These are phyloP conservation scores for Nematodospora anomalae DNA, from an alignment of 1,139 yeast species.

Conservation along the genomic window DNA sequence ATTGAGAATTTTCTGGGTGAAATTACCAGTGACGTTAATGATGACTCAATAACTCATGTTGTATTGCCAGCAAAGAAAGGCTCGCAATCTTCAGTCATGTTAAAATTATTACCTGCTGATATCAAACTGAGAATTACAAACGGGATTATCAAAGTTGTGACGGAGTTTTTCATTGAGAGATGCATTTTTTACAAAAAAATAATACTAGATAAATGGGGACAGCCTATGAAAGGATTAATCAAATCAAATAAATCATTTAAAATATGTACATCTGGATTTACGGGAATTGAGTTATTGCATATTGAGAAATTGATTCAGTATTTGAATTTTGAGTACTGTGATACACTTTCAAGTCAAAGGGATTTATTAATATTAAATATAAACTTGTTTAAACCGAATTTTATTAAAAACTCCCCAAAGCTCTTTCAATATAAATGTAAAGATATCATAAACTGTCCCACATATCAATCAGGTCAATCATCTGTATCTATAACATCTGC, in stretches of 20 bases:
- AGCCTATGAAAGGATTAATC: slow-evolving; percentile 49
- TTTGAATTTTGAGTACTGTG: slow-evolving; percentile 52
- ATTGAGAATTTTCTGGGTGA: slow-evolving; percentile 47
- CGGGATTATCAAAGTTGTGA: slow-evolving; percentile 38
- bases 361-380: slow-evolving; percentile 67
- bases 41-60: slow-evolving; percentile 35
- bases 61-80: slow-evolving; percentile 43
- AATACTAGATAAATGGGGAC: slow-evolving; percentile 70
- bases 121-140: slow-evolving; percentile 23
- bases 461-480: slow-evolving; percentile 26
- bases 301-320: slow-evolving; percentile 58
- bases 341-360: slow-evolving; percentile 53
- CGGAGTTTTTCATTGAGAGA: slow-evolving; percentile 89
- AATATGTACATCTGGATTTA: slow-evolving; percentile 75
- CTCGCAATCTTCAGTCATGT: slow-evolving; percentile 23
- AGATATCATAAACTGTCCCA: slow-evolving; percentile 39
- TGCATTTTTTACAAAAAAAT: slow-evolving; percentile 61
- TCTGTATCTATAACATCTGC: slow-evolving; percentile 46
- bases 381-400: slow-evolving; percentile 42
- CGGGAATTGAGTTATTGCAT: slow-evolving; percentile 81
- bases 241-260: slow-evolving; percentile 38
- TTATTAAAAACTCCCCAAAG: slow-evolving; percentile 39
- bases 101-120: slow-evolving; percentile 26
- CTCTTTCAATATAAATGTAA: slow-evolving; percentile 36
- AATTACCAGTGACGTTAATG: slow-evolving; percentile 21